Evolutionary conservation across 495 filamentous ascomycete genomes (phyloP), one percentile per base, ranked within the genome.

Genomic region (Penicillium macrosclerotiorum): DNA sequence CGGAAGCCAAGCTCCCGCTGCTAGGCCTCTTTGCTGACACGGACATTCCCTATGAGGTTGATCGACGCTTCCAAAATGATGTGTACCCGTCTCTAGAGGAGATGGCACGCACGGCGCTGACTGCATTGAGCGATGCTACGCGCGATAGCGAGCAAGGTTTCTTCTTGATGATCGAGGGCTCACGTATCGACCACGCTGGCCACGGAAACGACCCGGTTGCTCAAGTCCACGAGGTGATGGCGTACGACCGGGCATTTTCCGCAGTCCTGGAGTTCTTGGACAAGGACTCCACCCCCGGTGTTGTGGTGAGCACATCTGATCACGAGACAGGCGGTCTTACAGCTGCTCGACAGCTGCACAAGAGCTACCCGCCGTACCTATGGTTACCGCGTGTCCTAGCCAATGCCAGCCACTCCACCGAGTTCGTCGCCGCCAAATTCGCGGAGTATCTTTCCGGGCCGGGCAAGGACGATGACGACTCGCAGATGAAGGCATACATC

Each of bases 91-190:
- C 88, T 20, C 71, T 97, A 25, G 87, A 88, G 54, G 92, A 96
- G 64, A 97, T 96, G 93, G 78, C 94, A 2, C 74, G 76, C 45
- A 87, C 87, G 17, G 94, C 94, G 3, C 59, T 97, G 47, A 80
- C 69, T 22, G 84, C 85, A 2, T 76, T 98, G 12, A 82, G 83
- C 47, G 79, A 82, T n/a, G 94, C 92, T 0, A 97, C 94, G 0
- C 73, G 80, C 59, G 78, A 89, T 57, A 88, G 79, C 42, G 89
- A 96, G 18, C 80, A 96, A 64, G 93, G 93, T 1, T 98, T 98
- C 76, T 97, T 98, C 72, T 64, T 98, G 46, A 94, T 98, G 92
- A 92, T 98, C 47, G 93, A 98, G 64, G 93, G 93, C 4, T 91
- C 86, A 53, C 77, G 94, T 24, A 97, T 98, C 52, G 93, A 98